phyloP scores from a whole-genome alignment of 352 stramenopile species.

The Globisporangium viniferum region DNA sequence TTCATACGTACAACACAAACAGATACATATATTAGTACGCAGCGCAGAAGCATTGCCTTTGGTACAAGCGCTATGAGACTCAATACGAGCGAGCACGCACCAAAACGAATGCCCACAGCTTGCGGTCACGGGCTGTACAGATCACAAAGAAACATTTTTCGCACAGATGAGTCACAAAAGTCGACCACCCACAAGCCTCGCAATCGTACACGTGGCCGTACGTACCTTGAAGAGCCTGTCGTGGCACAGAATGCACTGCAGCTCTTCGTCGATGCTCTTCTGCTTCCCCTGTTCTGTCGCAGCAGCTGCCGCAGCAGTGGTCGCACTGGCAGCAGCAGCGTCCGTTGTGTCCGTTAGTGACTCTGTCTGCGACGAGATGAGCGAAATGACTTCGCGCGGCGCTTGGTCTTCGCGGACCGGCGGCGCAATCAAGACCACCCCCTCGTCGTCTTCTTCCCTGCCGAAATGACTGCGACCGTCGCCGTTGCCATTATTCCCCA shows the following conservation, averaged over 20 bases:
- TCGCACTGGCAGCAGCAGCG: not conserved
- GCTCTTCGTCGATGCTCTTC: slow-evolving; percentile 21
- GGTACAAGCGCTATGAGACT: too few relatives aligned
- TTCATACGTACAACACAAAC: not conserved
- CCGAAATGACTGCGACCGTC: not conserved
- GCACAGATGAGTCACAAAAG: too few relatives aligned
- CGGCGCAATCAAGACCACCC: not conserved
- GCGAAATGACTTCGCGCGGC: not conserved
- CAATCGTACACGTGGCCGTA: too few relatives aligned
- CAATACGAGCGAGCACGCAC: slow-evolving; percentile 15
- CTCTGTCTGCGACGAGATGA: not conserved
- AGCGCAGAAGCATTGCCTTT: not conserved
- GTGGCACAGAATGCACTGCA: slow-evolving; percentile 60
- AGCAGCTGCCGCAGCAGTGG: not conserved
- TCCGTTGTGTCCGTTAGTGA: not conserved
- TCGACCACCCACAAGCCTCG: too few relatives aligned
- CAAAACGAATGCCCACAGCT: slow-evolving; percentile 56
- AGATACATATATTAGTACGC: not conserved
- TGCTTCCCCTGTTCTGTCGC: not conserved
- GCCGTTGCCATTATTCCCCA: not conserved
- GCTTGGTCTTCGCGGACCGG: not conserved
- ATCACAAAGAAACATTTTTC: not conserved
- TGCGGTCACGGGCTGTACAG: slow-evolving; percentile 33
- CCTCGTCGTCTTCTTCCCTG: not conserved
- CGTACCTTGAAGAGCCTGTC: slow-evolving; percentile 50